A percentile compares a stretch with the other conserved stretches of the same genome.
These are phyloP conservation scores for Paraphaeosphaeria minitans DNA, from an alignment of 2,329 filamentous ascomycete genomes.

Conservation along the genomic window DNA sequence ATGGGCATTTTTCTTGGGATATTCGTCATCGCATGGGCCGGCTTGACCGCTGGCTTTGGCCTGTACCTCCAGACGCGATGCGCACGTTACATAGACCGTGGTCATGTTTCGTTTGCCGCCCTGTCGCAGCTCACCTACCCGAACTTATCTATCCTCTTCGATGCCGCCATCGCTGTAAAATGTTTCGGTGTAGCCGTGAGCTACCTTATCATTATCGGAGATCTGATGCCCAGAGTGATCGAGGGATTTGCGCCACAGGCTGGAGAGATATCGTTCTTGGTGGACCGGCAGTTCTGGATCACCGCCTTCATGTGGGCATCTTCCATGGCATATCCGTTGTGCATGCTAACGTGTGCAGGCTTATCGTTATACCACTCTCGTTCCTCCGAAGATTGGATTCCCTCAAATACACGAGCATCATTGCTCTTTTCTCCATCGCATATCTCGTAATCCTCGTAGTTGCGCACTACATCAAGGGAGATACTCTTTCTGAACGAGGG, in stretches of 20 bases:
- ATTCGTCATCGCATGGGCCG: conserved; percentile 89
- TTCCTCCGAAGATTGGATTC: conserved; percentile 92
- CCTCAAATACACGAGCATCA: conserved; percentile 93
- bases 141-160: conserved; percentile 92
- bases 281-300: conserved; percentile 96
- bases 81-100: conserved; percentile 88
- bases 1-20: conserved; percentile 90
- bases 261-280: conserved; percentile 71
- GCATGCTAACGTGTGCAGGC: conserved; percentile 54
- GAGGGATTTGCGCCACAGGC: conserved; percentile 73
- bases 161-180: conserved; percentile 94
- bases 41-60: conserved; percentile 84
- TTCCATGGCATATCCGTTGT: no score
- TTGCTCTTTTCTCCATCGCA: conserved; percentile 89
- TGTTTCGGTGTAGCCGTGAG: conserved; percentile 97
- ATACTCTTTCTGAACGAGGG: conserved; percentile 74
- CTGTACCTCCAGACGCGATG: conserved; percentile 94
- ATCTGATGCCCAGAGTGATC: conserved; percentile 95
- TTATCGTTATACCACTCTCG: conserved; percentile 91
- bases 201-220: conserved; percentile 98
- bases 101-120: conserved; percentile 91
- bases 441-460: conserved; percentile 93
- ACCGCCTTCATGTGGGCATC: conserved; percentile 83
- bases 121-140: conserved; percentile 96
- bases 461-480: conserved; percentile 82